Evolutionary conservation across 2,329 filamentous ascomycete species (phyloP), one percentile per base, ranked within the genome.

Genomic region (Hymenoscyphus fraxineus): DNA sequence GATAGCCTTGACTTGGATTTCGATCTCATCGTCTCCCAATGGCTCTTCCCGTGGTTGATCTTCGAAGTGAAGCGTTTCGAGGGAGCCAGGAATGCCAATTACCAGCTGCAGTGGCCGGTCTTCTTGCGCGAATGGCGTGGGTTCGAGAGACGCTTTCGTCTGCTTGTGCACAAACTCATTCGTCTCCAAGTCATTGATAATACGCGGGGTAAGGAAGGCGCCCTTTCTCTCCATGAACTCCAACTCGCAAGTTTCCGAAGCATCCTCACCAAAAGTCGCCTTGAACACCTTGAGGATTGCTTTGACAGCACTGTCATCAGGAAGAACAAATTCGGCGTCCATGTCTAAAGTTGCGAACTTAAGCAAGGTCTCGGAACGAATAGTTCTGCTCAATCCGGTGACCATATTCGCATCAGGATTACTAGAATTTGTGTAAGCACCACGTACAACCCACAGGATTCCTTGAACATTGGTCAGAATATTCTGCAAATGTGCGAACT

Each of bases 391-490:
- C 41, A 75, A 59, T 38, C 74, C 71, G 13, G 72, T 64, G 32
- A 75, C 61, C 70, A 73, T 70, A 19, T 73, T 73, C 1, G 61
- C 40, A 32, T 70, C 68, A 22, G 73, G 73, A 47, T 69, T 68
- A 9, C 57, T 59, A 51, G 72, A 67, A 55, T 74, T 73, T 70
- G 64, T 76, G 56, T 80, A 77, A 4, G 79, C 80, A 2, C 78
- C 79, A 0, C 74, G 73, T 0, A 81, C 81, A 12, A 85, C 67
- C 82, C 83, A 86, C 0, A 86, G 62, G 2, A 85, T 68, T 2
- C 78, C 76, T 40, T 76, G 77, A 0, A 78, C 73, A 0, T 60
- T 65, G 5, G 73, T 71, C 1, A 82, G 72, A 4, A 85, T 65
- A 0, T 70, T 67, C 22, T 80, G 77, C 35, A 86, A 77, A 1